These are phyloP conservation scores for Kwoniella europaea DNA, from an alignment of 768 basidiomycete genomes.

Conservation along the genomic window DNA sequence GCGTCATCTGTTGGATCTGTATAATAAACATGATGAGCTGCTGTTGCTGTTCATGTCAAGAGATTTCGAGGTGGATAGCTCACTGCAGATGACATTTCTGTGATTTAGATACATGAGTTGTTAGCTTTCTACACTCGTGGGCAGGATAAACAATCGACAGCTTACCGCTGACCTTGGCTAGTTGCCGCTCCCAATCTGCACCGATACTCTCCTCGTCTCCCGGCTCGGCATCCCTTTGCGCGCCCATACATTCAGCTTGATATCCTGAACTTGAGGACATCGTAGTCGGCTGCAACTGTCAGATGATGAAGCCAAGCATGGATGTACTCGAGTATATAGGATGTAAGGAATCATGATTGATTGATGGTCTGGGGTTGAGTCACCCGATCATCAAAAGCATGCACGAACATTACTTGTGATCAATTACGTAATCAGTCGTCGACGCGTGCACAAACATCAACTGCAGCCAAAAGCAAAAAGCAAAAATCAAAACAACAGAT, in stretches of 20 bases:
- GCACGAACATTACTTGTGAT: not conserved
- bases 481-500: not conserved
- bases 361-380: not conserved
- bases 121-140: not conserved
- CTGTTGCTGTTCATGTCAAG: not conserved
- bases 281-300: no score
- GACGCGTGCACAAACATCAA: not conserved
- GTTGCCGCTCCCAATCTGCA: slow-evolving; percentile 13
- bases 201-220: slow-evolving; percentile 14
- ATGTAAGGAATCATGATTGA: not conserved
- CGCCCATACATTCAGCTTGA: not conserved
- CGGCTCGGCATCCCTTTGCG: not conserved
- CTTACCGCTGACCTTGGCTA: slow-evolving; percentile 23
- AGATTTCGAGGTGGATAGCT: not conserved
- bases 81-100: slow-evolving; percentile 4
- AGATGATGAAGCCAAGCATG: not conserved
- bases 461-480: slow-evolving; percentile 9
- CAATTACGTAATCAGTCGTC: not conserved
- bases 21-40: not conserved
- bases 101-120: not conserved
- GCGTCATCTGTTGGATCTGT: slow-evolving; percentile 14
- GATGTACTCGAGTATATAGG: not conserved
- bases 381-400: not conserved
- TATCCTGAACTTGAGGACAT: not conserved
- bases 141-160: no score